A percentile compares a stretch with the other conserved stretches of the same genome.
Evolutionary conservation across 306 rosid genomes (phyloP).

Genomic region (Alnus rubra): DNA sequence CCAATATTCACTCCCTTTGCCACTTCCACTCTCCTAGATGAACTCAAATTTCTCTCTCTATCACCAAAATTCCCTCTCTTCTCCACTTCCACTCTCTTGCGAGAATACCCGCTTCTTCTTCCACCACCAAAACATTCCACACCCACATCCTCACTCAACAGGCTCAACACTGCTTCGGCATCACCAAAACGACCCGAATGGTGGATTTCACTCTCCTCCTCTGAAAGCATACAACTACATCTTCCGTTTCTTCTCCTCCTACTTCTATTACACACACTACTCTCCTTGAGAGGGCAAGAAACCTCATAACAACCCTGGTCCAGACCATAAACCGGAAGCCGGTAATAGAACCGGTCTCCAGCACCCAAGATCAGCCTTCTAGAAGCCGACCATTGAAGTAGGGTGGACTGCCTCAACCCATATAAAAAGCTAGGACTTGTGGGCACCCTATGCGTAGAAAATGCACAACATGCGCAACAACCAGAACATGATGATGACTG

Average conservation of each 20-base stretch:
- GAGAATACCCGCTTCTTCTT: slow-evolving; percentile 31
- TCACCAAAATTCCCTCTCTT: slow-evolving; percentile 34
- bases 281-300: slow-evolving; percentile 40
- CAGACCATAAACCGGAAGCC: slow-evolving; percentile 43
- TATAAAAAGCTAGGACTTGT: slow-evolving; percentile 40
- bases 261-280: slow-evolving; percentile 37
- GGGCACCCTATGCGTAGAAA: slow-evolving; percentile 47
- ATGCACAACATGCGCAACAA: slow-evolving; percentile 52
- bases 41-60: slow-evolving; percentile 43
- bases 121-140: slow-evolving; percentile 37
- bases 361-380: slow-evolving; percentile 67
- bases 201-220: slow-evolving; percentile 34
- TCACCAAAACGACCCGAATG: slow-evolving; percentile 42
- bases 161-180: slow-evolving; percentile 63
- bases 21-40: slow-evolving; percentile 45
- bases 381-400: slow-evolving; percentile 71
- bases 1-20: slow-evolving; percentile 36
- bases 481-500: slow-evolving; percentile 37
- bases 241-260: slow-evolving; percentile 48
- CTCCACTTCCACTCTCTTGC: slow-evolving; percentile 42
- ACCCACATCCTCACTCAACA: slow-evolving; percentile 70
- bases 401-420: slow-evolving; percentile 80
- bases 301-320: slow-evolving; percentile 42
- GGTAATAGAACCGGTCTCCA: slow-evolving; percentile 39
- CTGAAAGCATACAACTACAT: slow-evolving; percentile 38